Base-by-base conservation (phyloP, 2,329 filamentous ascomycete species). In the Grosmannia penicillata region DNA sequence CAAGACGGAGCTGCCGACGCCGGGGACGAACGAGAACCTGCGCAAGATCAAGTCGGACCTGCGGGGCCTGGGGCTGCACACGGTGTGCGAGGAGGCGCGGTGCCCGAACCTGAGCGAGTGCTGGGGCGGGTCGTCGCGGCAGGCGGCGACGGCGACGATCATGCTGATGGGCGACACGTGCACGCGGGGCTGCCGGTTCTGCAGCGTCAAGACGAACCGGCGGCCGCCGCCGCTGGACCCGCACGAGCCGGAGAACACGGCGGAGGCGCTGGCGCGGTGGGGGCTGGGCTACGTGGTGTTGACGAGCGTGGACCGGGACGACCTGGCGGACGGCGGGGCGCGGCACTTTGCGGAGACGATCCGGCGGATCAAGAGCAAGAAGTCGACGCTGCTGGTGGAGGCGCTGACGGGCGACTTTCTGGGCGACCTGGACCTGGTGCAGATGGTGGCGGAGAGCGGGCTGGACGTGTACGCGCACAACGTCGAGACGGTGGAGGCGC, bases 111-210 rank as follows among this genome's bases (percentile, higher is more conserved):
- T 98, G 44, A 86, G 82, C 46, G 89, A 96, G 57, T 98, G 91
- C 66, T 98, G 91, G 91, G 91, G 91, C 44, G 91, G 91, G 25
- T 76, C 70, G 54, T 75, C 81, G 57, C 94, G 94, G 65, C 79
- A 76, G 47, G 80, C 85, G 21, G 91, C 91, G 5, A 98, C 91
- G 24, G 91, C 91, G 3, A 98, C 91, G 10, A 96, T 98, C 59
- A 98, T 98, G 91, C 66, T 98, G 34, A 96, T 96, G 87, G 91
- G 91, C 47, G 91, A 98, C 58, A 96, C 89, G 8, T 98, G 91
- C 61, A 98, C 91, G 15, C 74, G 91, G 43, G 91, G 89, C 15
- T 98, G 91, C 61, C 76, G 91, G 38, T 98, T 98, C 67, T 98
- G 91, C 70, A 85, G 80, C 47, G 91, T 98, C 37, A 96, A 96